A percentile compares a stretch with the other conserved stretches of the same genome.
Evolutionary conservation across 2,329 filamentous ascomycete genomes (phyloP).

Genomic region (Ceratocystis cacaofunesta): DNA sequence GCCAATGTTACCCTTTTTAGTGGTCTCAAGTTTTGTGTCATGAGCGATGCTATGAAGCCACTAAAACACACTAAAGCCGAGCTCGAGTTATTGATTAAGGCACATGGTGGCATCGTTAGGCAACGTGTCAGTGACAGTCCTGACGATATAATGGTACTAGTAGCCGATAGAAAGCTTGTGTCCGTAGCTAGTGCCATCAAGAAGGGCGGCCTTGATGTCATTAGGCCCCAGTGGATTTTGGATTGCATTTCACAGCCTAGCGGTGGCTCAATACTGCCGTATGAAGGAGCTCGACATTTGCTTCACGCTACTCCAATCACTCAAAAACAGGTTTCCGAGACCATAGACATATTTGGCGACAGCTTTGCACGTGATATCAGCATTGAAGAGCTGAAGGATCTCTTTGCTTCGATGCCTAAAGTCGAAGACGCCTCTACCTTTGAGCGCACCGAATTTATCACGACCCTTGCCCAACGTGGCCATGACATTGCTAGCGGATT

Average conservation of each 20-base stretch:
- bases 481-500: conserved; percentile 35
- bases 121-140: conserved; percentile 48
- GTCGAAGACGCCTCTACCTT: conserved; percentile 25
- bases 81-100: conserved; percentile 67
- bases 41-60: conserved; percentile 59
- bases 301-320: conserved; percentile 47
- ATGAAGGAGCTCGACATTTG: conserved; percentile 46
- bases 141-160: conserved; percentile 43
- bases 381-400: conserved; percentile 43
- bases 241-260: conserved; percentile 55
- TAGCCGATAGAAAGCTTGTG: conserved; percentile 68
- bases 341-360: conserved; percentile 63
- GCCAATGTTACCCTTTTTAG: conserved; percentile 52
- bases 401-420: conserved; percentile 38
- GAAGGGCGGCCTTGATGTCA: conserved; percentile 51
- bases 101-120: conserved; percentile 64
- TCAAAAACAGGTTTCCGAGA: conserved; percentile 37
- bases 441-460: conserved; percentile 34
- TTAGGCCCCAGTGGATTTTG: conserved; percentile 67
- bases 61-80: conserved; percentile 62
- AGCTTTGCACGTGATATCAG: conserved; percentile 60
- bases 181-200: conserved; percentile 76
- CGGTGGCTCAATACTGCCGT: conserved; percentile 48
- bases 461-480: conserved; percentile 42
- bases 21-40: conserved; percentile 65